Conservation (phyloP, 1,139 yeast genomes). For the Zygoascus sp. region DNA sequence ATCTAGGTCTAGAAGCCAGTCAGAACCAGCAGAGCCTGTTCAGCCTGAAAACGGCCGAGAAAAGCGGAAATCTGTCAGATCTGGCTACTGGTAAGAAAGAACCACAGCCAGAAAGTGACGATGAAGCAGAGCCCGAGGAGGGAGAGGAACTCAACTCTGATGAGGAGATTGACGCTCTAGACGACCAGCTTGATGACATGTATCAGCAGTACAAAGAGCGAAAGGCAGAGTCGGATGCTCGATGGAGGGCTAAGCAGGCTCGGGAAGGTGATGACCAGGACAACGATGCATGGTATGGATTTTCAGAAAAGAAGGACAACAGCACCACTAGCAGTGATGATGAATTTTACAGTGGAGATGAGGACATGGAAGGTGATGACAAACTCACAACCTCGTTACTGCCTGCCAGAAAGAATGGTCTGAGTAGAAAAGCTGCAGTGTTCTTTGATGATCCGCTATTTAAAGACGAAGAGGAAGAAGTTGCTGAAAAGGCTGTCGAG, state of each 20-base stretch:
- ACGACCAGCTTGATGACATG: conserved; percentile 77
- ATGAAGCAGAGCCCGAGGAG: conserved; percentile 43
- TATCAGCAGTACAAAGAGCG: conserved; percentile 69
- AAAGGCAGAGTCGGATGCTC: conserved; percentile 75
- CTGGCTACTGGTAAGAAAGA: conserved; percentile 78
- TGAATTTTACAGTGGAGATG: conserved; percentile 38
- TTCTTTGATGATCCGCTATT: conserved; percentile 81
- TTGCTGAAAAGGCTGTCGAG: conserved; percentile 20
- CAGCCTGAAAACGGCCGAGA: conserved; percentile 76
- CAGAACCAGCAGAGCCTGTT: conserved; percentile 78
- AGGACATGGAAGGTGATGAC: conserved; percentile 26
- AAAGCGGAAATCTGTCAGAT: conserved; percentile 72
- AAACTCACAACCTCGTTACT: conserved; percentile 56
- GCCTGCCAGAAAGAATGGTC: conserved; percentile 44
- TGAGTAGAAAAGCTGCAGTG: conserved; percentile 68
- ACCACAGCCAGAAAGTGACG: conserved; percentile 55
- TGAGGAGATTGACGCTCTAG: conserved; percentile 66
- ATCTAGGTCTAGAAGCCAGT: conserved; percentile 93
- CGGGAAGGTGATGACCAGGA: conserved; percentile 55
- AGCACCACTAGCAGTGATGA: conserved; percentile 38
- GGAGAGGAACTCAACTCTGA: conserved; percentile 45
- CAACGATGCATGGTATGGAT: conserved; percentile 72
- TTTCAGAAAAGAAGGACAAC: conserved; percentile 42
- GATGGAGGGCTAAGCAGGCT: conserved; percentile 69
- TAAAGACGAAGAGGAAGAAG: conserved; percentile 51